Evolutionary conservation across 1,284 basidiomycete species (phyloP).

Genomic region (Violaceomyces palustris): DNA sequence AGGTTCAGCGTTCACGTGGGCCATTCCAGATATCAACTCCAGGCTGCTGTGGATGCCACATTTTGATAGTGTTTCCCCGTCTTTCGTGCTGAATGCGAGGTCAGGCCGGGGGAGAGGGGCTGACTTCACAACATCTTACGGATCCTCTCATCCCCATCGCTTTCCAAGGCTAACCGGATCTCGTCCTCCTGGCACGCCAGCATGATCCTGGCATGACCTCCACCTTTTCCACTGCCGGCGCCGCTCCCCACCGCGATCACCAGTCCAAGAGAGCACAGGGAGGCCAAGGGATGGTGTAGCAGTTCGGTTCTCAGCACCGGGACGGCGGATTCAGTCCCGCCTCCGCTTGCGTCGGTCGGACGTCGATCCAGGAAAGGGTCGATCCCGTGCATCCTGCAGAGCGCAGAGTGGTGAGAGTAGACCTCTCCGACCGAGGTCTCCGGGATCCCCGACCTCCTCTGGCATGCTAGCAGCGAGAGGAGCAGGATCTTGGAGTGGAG

Average conservation of each 20-base stretch:
- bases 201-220: conserved; percentile 34
- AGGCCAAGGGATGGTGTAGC: conserved; percentile 25
- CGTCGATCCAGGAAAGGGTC: neutral
- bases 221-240: conserved; percentile 36
- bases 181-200: conserved; percentile 47
- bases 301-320: conserved; percentile 1
- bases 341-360: neutral
- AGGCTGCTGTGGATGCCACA: too few relatives aligned
- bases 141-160: conserved; percentile 30
- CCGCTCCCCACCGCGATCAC: conserved; percentile 45
- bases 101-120: too few relatives aligned
- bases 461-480: conserved; percentile 76
- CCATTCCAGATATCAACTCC: too few relatives aligned
- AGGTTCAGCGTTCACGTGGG: too few relatives aligned
- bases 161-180: conserved; percentile 36
- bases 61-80: too few relatives aligned
- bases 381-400: conserved; percentile 35
- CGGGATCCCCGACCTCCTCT: conserved; percentile 76
- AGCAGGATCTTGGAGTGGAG: conserved; percentile 47
- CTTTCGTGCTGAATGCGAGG: too few relatives aligned
- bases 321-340: neutral
- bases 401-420: conserved; percentile 24
- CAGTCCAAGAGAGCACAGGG: conserved; percentile 35
- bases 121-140: conserved; percentile 38
- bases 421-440: conserved; percentile 81